Evolutionary conservation across 352 stramenopile genomes (phyloP).

Genomic region (Globisporangium cederbergense): DNA sequence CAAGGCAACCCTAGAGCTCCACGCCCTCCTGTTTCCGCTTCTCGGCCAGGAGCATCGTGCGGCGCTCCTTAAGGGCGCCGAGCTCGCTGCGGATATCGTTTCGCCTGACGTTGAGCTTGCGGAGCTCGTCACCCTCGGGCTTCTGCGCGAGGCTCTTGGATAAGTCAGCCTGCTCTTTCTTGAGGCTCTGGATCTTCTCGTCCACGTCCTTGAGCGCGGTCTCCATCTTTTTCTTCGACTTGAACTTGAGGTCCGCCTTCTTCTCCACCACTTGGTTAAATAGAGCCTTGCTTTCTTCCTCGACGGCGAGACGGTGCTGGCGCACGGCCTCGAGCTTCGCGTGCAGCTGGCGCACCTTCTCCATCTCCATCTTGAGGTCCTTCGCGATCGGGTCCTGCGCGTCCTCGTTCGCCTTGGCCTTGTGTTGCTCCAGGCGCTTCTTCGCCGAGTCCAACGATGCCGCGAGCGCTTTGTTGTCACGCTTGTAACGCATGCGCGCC

Average conservation of each 20-base stretch:
- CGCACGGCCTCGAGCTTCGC: constrained; percentile 82
- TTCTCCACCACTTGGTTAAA: constrained; percentile 89
- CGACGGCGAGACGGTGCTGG: constrained; percentile 79
- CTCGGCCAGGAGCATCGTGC: constrained; percentile 71
- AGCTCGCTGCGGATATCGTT: constrained; percentile 86
- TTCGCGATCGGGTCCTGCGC: constrained; percentile 75
- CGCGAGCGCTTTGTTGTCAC: constrained; percentile 81
- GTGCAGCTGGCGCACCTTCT: constrained; percentile 80
- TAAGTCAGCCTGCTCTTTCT: constrained; percentile 76
- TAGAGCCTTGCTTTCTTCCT: constrained; percentile 88
- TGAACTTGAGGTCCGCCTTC: constrained; percentile 87
- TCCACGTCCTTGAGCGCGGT: constrained; percentile 78
- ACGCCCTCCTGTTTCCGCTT: constrained; percentile 80
- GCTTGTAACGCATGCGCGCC: constrained; percentile 87
- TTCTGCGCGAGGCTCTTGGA: constrained; percentile 74
- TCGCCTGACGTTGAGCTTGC: constrained; percentile 76
- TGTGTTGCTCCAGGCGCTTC: constrained; percentile 78
- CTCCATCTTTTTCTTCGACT: constrained; percentile 89
- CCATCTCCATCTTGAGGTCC: constrained; percentile 83
- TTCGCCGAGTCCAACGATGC: constrained; percentile 76
- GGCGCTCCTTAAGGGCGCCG: constrained; percentile 77
- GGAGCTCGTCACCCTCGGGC: constrained; percentile 72
- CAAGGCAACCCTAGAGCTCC: constrained; percentile 22
- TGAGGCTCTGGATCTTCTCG: constrained; percentile 74
- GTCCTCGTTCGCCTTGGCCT: constrained; percentile 68